Evolutionary conservation across 305 asterid genomes (phyloP), one percentile per base, ranked within the genome.

Genomic region (Fraxinus ornus): DNA sequence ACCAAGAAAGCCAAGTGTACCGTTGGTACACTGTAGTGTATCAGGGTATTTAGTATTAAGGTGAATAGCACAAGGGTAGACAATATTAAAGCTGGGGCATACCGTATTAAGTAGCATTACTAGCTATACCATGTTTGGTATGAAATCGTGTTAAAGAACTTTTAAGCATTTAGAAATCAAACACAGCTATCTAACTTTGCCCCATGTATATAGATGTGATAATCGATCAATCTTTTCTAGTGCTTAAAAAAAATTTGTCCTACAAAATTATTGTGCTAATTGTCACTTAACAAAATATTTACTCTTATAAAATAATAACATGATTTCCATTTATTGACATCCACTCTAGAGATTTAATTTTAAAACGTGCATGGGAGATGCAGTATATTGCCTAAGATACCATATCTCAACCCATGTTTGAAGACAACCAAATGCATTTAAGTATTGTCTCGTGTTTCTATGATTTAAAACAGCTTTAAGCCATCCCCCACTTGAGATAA

Each of bases 11-110:
- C 19, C 35, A 55, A 75, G 36, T 26, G 2, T 47, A 19, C 55
- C 21, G 30, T 68, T 60, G 86, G 85, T 75, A 80, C 70, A 60
- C 8, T 30, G 30, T 60, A 22, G 70, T 21, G 70, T 60, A 60
- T 60, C 15, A 60, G 30, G 13, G 70, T n/a, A 60, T 13, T 21
- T 21, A 60, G 30, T 60, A 7, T 60, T 57, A 21, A 60, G 70
- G 30, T 7, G 70, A 6, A 60, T 57, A 2, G 30, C 28, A 60
- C 7, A 60, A 60, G 13, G 30, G 70, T 26, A 0, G 66, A n/a
- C 66, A 55, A 55, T 55, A 55, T 55, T 55, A 19, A 19, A 26
- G 66, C 70, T 2, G 30, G 70, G 28, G 70, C 26, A 21, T 21
- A 60, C 70, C 2, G 30, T 57, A 57, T 57, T 57, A 57, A 7